Evolutionary conservation across 2,329 filamentous ascomycete genomes (phyloP), one percentile per base, ranked within the genome.

Genomic region (Paraconiothyrium sp.): DNA sequence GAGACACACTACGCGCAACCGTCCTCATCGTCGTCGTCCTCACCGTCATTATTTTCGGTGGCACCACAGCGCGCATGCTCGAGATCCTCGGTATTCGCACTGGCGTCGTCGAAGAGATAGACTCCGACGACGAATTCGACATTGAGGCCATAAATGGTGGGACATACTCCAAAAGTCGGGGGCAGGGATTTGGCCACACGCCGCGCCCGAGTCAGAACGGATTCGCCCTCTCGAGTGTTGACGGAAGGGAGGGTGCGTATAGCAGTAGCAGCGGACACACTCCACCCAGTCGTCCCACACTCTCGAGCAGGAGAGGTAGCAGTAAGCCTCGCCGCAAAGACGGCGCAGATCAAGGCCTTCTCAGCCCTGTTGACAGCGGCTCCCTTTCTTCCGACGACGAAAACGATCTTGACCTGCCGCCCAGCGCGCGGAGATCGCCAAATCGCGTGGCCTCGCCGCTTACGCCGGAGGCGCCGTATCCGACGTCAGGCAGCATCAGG

Each of bases 121-220:
- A 99, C 76, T 97, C 93, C 48, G 95, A 99, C 75, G 95, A 99
- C 75, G 95, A 99, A 78, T 99, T 99, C 72, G 95, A 99, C 76
- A 99, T 97, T 64, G 95, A 97, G 77, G 80, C 83, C 13, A 80
- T 84, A 22, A 84, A 84, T 13, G 88, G 91, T 55, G 87, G 87
- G 20, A 89, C 91, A 8, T 96, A 94, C 72, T 90, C 91, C 70
- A 95, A 97, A 76, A 91, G 92, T 67, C 88, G 90, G 39, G 91
- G 91, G 54, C 87, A 85, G 27, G 92, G 86, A 14, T 88, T 97
- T 58, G 94, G 93, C 24, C 93, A 93, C 73, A 90, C 83, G 4
- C 92, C 93, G 16, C 88, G 90, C 57, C 83, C 70, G 3, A 69
- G 66, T 44, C 71, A 71, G 13, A 81, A 89, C 69, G 86, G 87